phyloP scores from a whole-genome alignment of 2,329 filamentous ascomycete species.

The Scortechinia acanthostroma region DNA sequence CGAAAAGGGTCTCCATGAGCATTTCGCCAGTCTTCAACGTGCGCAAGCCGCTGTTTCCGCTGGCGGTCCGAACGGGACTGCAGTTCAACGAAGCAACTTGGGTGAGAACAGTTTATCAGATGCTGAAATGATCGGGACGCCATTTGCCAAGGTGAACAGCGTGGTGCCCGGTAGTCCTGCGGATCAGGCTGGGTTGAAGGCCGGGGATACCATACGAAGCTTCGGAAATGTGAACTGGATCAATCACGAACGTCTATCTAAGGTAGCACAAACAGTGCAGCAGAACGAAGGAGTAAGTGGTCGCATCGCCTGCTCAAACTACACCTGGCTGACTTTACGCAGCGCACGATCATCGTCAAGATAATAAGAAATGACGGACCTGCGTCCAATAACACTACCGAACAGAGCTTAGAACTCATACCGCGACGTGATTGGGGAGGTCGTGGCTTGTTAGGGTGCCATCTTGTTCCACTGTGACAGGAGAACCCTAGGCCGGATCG shows the following conservation, averaged over 20 bases:
- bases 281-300: slow-evolving; percentile 78
- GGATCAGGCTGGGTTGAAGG: slow-evolving; percentile 70
- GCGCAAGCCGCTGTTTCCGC: not conserved
- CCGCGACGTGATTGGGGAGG: slow-evolving; percentile 84
- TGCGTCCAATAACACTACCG: slow-evolving; percentile 12
- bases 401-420: slow-evolving; percentile 66
- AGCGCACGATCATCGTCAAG: not conserved
- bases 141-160: slow-evolving; percentile 85
- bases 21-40: slow-evolving; percentile 66
- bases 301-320: too few species aligned
- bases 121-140: slow-evolving; percentile 14
- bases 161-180: slow-evolving; percentile 76
- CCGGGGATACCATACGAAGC: slow-evolving; percentile 73
- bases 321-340: too few species aligned
- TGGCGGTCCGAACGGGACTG: not conserved
- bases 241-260: slow-evolving; percentile 80
- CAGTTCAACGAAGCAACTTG: not conserved
- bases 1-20: slow-evolving; percentile 79
- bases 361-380: not conserved
- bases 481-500: too few species aligned
- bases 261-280: slow-evolving; percentile 82
- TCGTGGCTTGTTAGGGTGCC: slow-evolving; percentile 80
- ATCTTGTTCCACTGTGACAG: slow-evolving; percentile 70
- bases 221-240: slow-evolving; percentile 79
- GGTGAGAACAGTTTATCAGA: slow-evolving; percentile 14